Percentiles rank a stretch among this genome's conserved stretches.
Conservation (phyloP, 441 rosid genomes). For the Populus tomentosa region DNA sequence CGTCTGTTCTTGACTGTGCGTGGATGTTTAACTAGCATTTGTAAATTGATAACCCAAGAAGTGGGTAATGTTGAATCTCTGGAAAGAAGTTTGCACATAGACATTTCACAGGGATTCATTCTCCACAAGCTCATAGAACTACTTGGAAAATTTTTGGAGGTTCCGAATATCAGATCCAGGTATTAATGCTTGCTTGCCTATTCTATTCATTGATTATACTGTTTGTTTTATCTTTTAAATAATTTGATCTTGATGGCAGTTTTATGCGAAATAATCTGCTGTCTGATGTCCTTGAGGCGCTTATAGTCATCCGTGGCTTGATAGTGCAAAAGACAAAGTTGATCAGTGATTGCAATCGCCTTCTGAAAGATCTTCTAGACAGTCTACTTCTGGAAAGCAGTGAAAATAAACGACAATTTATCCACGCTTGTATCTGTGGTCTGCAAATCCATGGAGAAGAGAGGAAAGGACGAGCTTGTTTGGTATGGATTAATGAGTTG, state of each 20-base stretch:
- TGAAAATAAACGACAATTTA: conserved; percentile 94
- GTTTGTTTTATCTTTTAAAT: too few relatives aligned
- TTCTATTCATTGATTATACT: too few relatives aligned
- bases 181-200: too few relatives aligned
- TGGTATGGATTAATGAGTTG: not conserved
- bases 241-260: conserved; percentile 16
- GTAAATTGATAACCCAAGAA: conserved; percentile 90
- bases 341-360: conserved; percentile 94
- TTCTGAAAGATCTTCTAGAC: conserved; percentile 92
- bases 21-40: conserved; percentile 83
- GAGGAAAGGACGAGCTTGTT: conserved; percentile 84
- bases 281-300: conserved; percentile 96
- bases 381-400: conserved; percentile 98
- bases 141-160: conserved; percentile 96
- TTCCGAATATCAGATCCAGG: conserved; percentile 78
- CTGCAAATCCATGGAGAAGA: conserved; percentile 92
- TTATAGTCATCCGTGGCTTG: conserved; percentile 93
- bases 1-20: conserved; percentile 95
- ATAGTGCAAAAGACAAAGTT: conserved; percentile 99
- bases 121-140: conserved; percentile 99
- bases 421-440: conserved; percentile 94
- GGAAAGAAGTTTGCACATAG: conserved; percentile 97
- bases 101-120: conserved; percentile 98
- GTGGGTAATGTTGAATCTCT: conserved; percentile 89
- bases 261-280: conserved; percentile 94